These are phyloP conservation scores for Clarireedia sp. DNA, from an alignment of 2,329 filamentous ascomycete species.

Conservation along the genomic window DNA sequence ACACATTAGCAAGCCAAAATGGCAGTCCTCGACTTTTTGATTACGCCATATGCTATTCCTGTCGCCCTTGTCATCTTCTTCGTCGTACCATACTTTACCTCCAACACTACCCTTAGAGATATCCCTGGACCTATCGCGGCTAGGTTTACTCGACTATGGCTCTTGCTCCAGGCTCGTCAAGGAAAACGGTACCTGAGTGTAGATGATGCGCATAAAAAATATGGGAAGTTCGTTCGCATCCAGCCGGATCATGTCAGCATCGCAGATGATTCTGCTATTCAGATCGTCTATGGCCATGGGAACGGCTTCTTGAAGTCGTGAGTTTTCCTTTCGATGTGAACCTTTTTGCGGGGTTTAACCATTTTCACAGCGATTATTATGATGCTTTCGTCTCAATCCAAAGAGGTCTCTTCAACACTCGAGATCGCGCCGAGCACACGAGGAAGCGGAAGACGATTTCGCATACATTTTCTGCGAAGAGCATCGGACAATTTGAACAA, in stretches of 20 bases:
- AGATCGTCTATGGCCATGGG: constrained; percentile 68
- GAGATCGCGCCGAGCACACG: constrained; percentile 71
- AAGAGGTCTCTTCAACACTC: constrained; percentile 81
- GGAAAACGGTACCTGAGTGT: constrained; percentile 59
- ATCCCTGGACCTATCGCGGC: constrained; percentile 47
- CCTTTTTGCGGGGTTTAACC: neutral
- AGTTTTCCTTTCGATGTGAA: constrained; percentile 5
- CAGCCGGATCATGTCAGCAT: constrained; percentile 79
- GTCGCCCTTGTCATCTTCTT: constrained; percentile 37
- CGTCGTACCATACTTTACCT: constrained; percentile 28
- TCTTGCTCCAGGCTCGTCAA: constrained; percentile 56
- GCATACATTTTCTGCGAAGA: constrained; percentile 80
- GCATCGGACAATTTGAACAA: constrained; percentile 75
- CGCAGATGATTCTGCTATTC: constrained; percentile 71
- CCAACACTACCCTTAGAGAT: constrained; percentile 26
- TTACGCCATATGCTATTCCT: constrained; percentile 41
- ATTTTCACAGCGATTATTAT: constrained; percentile 65
- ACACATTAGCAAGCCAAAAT: constrained; percentile 12
- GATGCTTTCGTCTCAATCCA: constrained; percentile 85
- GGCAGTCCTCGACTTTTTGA: constrained; percentile 31
- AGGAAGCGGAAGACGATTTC: constrained; percentile 84
- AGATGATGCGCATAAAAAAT: constrained; percentile 64
- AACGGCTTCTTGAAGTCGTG: constrained; percentile 68
- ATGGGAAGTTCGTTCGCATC: constrained; percentile 71
- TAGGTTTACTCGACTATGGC: constrained; percentile 72